These are phyloP conservation scores for Cystobasidium onofrii DNA, from an alignment of 768 basidiomycete genomes.

Conservation along the genomic window DNA sequence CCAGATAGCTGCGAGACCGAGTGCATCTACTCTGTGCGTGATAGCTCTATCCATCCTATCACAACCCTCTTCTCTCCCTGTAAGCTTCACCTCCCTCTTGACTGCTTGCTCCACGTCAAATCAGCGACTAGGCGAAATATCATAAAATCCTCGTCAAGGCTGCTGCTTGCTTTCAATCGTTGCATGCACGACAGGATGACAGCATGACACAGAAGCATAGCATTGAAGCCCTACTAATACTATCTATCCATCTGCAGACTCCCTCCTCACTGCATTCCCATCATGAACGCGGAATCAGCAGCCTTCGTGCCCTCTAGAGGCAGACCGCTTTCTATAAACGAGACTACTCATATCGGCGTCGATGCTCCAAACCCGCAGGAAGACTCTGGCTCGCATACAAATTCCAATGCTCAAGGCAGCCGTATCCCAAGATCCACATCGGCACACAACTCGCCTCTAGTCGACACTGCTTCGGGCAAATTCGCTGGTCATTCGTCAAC, in stretches of 20 bases:
- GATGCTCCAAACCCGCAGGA: too few relatives aligned
- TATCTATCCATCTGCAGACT: too few relatives aligned
- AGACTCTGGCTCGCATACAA: neutral
- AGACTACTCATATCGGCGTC: neutral
- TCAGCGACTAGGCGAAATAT: too few relatives aligned
- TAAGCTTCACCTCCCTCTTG: too few relatives aligned
- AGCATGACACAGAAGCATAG: too few relatives aligned
- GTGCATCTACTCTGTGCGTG: too few relatives aligned
- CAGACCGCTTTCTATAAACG: neutral
- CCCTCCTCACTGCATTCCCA: too few relatives aligned
- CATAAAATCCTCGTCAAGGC: too few relatives aligned
- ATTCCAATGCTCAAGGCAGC: neutral
- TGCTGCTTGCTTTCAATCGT: neutral
- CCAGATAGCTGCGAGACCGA: too few relatives aligned
- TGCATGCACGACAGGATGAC: neutral
- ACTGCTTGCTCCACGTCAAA: too few relatives aligned
- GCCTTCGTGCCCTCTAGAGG: constrained; percentile 8
- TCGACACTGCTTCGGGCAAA: neutral
- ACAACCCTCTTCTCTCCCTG: too few relatives aligned
- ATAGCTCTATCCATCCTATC: too few relatives aligned
- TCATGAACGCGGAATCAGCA: constrained; percentile 8
- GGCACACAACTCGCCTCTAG: neutral
- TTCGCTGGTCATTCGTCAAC: neutral
- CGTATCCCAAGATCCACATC: neutral
- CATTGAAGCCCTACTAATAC: neutral